Conservation (phyloP, 108 stramenopile genomes). For the Cyclotella baltica region DNA sequence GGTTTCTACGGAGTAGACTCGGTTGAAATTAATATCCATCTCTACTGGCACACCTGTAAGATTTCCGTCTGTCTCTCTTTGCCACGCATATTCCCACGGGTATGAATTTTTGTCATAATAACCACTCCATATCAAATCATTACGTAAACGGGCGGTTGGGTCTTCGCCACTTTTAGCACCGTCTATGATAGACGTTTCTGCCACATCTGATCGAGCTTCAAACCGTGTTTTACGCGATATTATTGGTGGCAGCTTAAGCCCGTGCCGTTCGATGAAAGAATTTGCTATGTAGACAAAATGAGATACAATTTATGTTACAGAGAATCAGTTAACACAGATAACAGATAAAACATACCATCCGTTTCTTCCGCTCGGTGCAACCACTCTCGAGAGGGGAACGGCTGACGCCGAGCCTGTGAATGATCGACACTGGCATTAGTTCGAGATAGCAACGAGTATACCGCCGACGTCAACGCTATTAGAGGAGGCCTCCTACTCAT, state of each 20-base stretch:
- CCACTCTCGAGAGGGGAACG: no score
- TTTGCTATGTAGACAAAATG: background rate
- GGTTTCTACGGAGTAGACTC: conserved; percentile 40
- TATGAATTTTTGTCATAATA: conserved; percentile 44
- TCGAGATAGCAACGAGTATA: no score
- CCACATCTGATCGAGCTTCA: background rate
- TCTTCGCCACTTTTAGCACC: conserved; percentile 12
- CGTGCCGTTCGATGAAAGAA: conserved; percentile 13
- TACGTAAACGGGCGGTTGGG: conserved; percentile 8
- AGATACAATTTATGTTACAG: no score
- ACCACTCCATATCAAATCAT: conserved; percentile 16
- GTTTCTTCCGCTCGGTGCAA: no score
- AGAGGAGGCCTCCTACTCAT: no score
- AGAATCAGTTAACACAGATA: no score
- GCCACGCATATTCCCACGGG: conserved; percentile 58
- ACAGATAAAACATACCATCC: no score
- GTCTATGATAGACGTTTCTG: background rate
- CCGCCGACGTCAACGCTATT: no score
- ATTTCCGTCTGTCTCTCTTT: background rate
- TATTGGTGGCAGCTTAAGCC: background rate
- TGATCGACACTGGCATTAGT: no score
- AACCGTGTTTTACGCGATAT: conserved; percentile 1
- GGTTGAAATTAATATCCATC: conserved; percentile 49
- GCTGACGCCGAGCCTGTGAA: no score
- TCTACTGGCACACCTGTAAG: conserved; percentile 45